Conservation (phyloP, 192 early-diverging fungal genomes). For the Backusella tarrabulga region DNA sequence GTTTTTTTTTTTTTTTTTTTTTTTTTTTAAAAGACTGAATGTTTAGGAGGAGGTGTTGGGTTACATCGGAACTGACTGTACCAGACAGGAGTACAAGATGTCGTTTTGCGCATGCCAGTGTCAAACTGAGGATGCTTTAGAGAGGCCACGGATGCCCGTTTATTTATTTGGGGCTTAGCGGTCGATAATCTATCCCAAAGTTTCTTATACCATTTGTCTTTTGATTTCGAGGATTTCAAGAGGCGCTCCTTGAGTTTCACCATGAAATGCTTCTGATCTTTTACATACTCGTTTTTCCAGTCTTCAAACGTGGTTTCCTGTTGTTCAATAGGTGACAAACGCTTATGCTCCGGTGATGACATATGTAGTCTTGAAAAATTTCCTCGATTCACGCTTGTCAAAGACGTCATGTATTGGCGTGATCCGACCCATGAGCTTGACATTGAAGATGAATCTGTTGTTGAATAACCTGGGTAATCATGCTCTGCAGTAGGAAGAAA, state of each 20-base stretch:
- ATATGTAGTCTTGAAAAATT: neutral
- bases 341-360: neutral
- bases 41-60: neutral
- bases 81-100: slow-evolving; percentile 21
- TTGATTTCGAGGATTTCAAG: neutral
- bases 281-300: neutral
- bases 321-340: neutral
- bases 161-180: neutral
- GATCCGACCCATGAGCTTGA: neutral
- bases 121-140: neutral
- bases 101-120: neutral
- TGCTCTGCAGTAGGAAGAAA: slow-evolving; percentile 21
- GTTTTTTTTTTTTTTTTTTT: no score
- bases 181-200: neutral
- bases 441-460: slow-evolving; percentile 1
- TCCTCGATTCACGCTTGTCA: neutral
- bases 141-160: neutral
- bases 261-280: neutral
- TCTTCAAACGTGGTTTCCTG: neutral
- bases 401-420: neutral
- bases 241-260: neutral
- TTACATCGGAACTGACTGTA: slow-evolving; percentile 17
- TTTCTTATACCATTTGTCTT: neutral
- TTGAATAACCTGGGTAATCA: slow-evolving; percentile 4
- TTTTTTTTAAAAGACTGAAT: neutral